Evolutionary conservation across 768 basidiomycete species (phyloP).

Genomic region (Chalciporus pseudorubinellus): DNA sequence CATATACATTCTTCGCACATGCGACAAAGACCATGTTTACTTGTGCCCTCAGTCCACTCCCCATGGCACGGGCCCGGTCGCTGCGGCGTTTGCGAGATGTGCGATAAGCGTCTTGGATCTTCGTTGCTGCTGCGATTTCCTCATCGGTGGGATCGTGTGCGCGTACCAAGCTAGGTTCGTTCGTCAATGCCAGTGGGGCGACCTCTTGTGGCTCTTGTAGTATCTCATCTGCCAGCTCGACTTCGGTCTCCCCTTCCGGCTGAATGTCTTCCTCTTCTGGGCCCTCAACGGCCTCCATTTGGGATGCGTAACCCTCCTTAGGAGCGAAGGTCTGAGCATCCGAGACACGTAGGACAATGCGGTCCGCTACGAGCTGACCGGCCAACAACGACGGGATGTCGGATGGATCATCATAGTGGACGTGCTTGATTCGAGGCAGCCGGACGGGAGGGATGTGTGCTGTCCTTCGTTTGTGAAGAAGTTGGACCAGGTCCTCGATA

Average conservation of each 20-base stretch:
- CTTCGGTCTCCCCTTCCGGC: background rate
- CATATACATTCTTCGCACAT: conserved; percentile 29
- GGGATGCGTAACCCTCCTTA: background rate
- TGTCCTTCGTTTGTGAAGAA: conserved; percentile 17
- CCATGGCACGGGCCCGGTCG: conserved; percentile 6
- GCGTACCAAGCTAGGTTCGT: conserved; percentile 15
- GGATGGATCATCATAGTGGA: conserved; percentile 28
- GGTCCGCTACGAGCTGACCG: conserved; percentile 11
- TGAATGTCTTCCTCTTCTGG: conserved; percentile 5
- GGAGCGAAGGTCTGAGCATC: conserved; percentile 21
- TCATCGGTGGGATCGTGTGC: conserved; percentile 22
- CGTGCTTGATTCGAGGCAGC: conserved; percentile 25
- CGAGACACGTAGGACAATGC: conserved; percentile 12
- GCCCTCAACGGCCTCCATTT: background rate
- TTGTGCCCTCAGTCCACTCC: conserved; percentile 20
- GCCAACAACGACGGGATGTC: conserved; percentile 33
- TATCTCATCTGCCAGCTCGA: conserved; percentile 5
- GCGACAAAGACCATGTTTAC: conserved; percentile 23
- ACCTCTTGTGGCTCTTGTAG: conserved; percentile 14
- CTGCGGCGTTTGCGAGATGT: conserved; percentile 2
- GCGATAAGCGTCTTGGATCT: conserved; percentile 22
- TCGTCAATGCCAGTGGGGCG: conserved; percentile 3
- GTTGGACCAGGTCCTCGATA: conserved; percentile 23
- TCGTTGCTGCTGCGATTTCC: conserved; percentile 25
- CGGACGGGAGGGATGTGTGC: background rate